Evolutionary conservation across 192 early-diverging fungal genomes (phyloP).

Genomic region (Pilaira anomala): DNA sequence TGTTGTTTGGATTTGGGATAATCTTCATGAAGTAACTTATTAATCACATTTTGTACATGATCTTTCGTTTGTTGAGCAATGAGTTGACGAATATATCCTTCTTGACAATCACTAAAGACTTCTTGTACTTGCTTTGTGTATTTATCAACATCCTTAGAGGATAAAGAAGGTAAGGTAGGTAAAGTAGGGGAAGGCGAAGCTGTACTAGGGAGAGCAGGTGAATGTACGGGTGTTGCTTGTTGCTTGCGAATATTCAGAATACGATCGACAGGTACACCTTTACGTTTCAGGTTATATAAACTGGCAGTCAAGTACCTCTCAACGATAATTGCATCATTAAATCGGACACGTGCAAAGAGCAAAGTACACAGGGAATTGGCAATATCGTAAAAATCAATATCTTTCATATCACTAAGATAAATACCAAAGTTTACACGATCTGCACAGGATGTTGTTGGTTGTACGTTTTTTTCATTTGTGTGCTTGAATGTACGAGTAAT

Average conservation of each 20-base stretch:
- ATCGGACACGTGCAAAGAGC: conserved; percentile 60
- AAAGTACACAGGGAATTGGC: conserved; percentile 66
- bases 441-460: conserved; percentile 65
- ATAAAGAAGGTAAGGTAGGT: conserved; percentile 18
- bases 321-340: conserved; percentile 78
- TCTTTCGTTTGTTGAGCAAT: conserved; percentile 49
- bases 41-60: conserved; percentile 54
- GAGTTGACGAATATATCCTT: conserved; percentile 48
- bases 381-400: conserved; percentile 81
- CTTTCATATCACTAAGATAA: conserved; percentile 39
- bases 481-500: conserved; percentile 46
- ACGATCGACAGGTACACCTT: conserved; percentile 60
- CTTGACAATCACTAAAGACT: conserved; percentile 69
- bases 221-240: neutral
- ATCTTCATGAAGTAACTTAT: conserved; percentile 51
- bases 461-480: conserved; percentile 36
- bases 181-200: conserved; percentile 15
- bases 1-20: conserved; percentile 45
- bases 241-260: conserved; percentile 48
- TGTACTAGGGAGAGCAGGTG: conserved; percentile 18
- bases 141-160: conserved; percentile 19
- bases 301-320: conserved; percentile 71
- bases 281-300: conserved; percentile 62
- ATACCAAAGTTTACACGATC: conserved; percentile 39
- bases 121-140: conserved; percentile 41